Percentiles rank a stretch among this genome's conserved stretches.
These are phyloP conservation scores for Ramaria rubella DNA, from an alignment of 768 basidiomycete species.

Conservation along the genomic window DNA sequence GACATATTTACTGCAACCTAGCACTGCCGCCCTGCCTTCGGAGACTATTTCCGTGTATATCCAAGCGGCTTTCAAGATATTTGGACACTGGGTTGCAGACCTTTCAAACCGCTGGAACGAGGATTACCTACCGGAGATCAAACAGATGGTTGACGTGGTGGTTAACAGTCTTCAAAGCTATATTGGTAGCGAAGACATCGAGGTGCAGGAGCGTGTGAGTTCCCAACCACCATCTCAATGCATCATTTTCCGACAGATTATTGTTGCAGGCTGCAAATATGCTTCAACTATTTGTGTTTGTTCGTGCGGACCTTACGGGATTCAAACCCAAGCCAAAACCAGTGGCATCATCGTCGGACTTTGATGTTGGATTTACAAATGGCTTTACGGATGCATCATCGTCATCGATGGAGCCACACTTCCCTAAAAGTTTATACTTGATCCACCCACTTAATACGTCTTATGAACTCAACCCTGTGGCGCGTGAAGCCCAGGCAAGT, in stretches of 20 bases:
- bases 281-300: slow-evolving; percentile 66
- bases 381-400: slow-evolving; percentile 33
- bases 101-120: slow-evolving; percentile 73
- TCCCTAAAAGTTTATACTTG: slow-evolving; percentile 86
- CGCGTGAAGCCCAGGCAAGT: slow-evolving; percentile 67
- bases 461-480: slow-evolving; percentile 85
- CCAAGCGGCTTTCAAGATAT: slow-evolving; percentile 79
- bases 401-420: slow-evolving; percentile 44
- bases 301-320: slow-evolving; percentile 61
- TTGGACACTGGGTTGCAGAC: slow-evolving; percentile 77
- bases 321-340: slow-evolving; percentile 38
- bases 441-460: slow-evolving; percentile 70
- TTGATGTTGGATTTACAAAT: slow-evolving; percentile 19
- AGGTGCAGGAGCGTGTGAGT: slow-evolving; percentile 87
- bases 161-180: slow-evolving; percentile 54
- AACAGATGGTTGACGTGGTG: slow-evolving; percentile 55
- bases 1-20: slow-evolving; percentile 58
- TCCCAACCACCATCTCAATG: neutral
- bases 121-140: slow-evolving; percentile 59
- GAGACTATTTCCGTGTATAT: slow-evolving; percentile 75
- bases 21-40: slow-evolving; percentile 47
- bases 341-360: slow-evolving; percentile 5
- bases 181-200: slow-evolving; percentile 59
- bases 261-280: slow-evolving; percentile 68
- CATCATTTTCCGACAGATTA: slow-evolving; percentile 4